Base-by-base conservation (phyloP, 768 basidiomycete genomes). In the Melanogaster broomeanus region DNA sequence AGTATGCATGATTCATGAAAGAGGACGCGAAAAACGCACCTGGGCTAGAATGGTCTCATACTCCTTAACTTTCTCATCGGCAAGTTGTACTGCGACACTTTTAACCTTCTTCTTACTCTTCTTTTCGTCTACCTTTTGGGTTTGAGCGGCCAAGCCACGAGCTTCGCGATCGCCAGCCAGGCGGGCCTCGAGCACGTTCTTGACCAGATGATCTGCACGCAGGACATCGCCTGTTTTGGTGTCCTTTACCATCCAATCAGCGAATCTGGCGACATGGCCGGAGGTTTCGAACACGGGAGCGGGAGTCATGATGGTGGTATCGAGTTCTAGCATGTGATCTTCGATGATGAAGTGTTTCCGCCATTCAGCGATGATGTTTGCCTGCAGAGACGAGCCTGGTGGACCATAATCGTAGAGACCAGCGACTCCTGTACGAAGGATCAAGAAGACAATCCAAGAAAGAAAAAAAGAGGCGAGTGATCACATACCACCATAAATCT, bases 171-270 rank as follows among this genome's bases (percentile, higher is more conserved):
- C 89, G 42, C 92, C 91, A 48, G 86, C 93, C 45, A 98, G 74
- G 19, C 95, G 77, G 5, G 92, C 91, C 72, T 96, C 89, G 40
- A 98, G 78, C 40, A 98, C 95, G 60, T 76, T 87, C 68, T 94
- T 93, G 56, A 98, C 93, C 16, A 98, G 82, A 71, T 98, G 97
- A 69, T 98, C 95, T 22, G 96, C 96, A 40, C 96, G 87, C 61
- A 97, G 84, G 42, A 98, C 95, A 62, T 98, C 94, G 40, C 94
- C 93, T n/a, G 90, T 95, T 75, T 91, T 85, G 22, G 77, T 75
- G 61, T 98, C 96, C 75, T 96, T 97, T 64, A 93, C 91, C 96
- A 98, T 98, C 96, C 95, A 99, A 67, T 99, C 97, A 6, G 96
- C 92, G 66, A 98, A 99, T 58, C 95, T 84, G 38, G 94, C 95